Percentiles rank a stretch among this genome's conserved stretches.
Conservation (phyloP, 108 stramenopile species). For the Skeletonema grethae region DNA sequence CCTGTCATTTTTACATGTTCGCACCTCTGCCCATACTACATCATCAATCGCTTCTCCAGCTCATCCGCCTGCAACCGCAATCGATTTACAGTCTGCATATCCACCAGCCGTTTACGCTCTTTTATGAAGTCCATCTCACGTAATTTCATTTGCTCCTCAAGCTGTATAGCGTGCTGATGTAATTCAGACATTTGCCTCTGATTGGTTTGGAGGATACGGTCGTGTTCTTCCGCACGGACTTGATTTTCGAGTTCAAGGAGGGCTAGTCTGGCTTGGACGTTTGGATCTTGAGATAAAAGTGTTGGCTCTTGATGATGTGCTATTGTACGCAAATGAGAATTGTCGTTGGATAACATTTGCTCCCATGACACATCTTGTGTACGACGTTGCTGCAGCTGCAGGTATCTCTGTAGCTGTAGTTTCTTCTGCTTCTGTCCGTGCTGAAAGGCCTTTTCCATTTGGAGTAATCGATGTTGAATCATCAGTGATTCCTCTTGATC, state of each 20-base stretch:
- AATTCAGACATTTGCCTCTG: background rate
- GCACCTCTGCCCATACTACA: background rate
- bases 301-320: background rate
- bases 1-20: too few species aligned
- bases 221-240: background rate
- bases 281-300: background rate
- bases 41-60: background rate
- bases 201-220: background rate
- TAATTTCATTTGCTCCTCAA: background rate
- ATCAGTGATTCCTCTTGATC: background rate
- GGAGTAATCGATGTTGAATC: background rate
- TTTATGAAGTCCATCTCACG: background rate
- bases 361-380: background rate
- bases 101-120: background rate
- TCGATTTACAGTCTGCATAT: background rate
- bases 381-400: background rate
- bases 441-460: background rate
- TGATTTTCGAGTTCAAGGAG: conserved; percentile 4
- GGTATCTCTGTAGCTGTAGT: background rate
- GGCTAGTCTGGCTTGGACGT: background rate
- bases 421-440: background rate
- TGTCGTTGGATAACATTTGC: background rate
- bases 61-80: background rate
- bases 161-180: background rate
- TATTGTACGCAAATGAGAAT: too few species aligned